Conservation (phyloP, 164 flowering plant species). For the Brasenia schreberi region DNA sequence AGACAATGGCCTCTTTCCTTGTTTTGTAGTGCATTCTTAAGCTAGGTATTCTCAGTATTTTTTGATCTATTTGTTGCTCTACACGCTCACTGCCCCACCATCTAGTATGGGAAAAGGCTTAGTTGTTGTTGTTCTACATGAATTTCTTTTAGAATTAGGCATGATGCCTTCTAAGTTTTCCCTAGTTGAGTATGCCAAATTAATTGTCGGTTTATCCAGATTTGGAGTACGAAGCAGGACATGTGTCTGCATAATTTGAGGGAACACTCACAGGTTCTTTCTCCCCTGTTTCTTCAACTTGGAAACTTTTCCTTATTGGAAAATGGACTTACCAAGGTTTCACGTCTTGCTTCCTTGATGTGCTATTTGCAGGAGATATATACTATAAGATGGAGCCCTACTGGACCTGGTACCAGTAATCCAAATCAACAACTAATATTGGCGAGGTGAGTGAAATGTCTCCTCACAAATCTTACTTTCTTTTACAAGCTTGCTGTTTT, state of each 20-base stretch:
- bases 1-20: no score
- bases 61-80: no score
- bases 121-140: no score
- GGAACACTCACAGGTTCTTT: conserved; percentile 71
- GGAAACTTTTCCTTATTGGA: no score
- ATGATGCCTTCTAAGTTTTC: neutral
- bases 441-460: conserved; percentile 48
- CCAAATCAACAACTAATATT: conserved; percentile 72
- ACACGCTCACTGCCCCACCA: no score
- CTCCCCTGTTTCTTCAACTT: neutral
- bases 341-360: neutral
- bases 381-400: conserved; percentile 95
- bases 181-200: neutral
- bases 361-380: conserved; percentile 72
- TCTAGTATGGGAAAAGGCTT: no score
- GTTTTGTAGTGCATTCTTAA: neutral
- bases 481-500: no score
- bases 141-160: neutral
- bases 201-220: conserved; percentile 34
- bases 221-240: conserved; percentile 91
- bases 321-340: no score
- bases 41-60: neutral
- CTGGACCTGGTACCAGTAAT: conserved; percentile 84
- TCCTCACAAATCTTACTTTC: no score
- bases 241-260: conserved; percentile 65